phyloP scores from a whole-genome alignment of 805 yeast species.

The Komagataella populi region DNA sequence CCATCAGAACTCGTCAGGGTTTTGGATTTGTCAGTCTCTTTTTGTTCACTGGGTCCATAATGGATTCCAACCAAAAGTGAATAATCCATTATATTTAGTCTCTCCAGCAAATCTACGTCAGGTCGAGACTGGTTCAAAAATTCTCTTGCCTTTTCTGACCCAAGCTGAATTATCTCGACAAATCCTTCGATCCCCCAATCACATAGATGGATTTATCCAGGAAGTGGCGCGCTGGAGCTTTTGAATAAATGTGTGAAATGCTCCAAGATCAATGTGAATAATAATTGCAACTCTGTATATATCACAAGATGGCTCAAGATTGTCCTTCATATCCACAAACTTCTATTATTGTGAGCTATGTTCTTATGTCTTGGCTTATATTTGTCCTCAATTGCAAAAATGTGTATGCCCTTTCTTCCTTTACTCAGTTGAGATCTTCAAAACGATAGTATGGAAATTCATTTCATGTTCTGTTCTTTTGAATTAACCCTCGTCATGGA shows the following conservation, averaged over 20 bases:
- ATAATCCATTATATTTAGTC: slow-evolving; percentile 89
- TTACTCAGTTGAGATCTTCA: slow-evolving; percentile 83
- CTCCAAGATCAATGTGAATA: slow-evolving; percentile 4
- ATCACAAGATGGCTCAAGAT: slow-evolving; percentile 37
- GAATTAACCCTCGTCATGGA: too few relatives aligned
- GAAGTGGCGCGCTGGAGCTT: slow-evolving; percentile 11
- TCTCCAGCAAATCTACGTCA: slow-evolving; percentile 63
- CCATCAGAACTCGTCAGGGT: neutral
- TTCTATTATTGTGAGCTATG: slow-evolving; percentile 61
- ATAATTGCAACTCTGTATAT: slow-evolving; percentile 16
- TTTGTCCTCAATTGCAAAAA: slow-evolving; percentile 55
- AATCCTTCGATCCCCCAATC: neutral
- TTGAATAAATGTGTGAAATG: slow-evolving; percentile 15
- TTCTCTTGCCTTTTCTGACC: slow-evolving; percentile 48
- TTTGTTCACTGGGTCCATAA: slow-evolving; percentile 28
- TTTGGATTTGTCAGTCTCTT: slow-evolving; percentile 32
- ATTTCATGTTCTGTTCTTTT: too few relatives aligned
- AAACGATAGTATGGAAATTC: slow-evolving; percentile 26
- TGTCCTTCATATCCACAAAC: slow-evolving; percentile 29
- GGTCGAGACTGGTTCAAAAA: slow-evolving; percentile 58
- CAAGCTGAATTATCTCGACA: slow-evolving; percentile 38
- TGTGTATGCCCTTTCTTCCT: slow-evolving; percentile 57
- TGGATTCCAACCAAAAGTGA: slow-evolving; percentile 78
- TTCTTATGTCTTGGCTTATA: slow-evolving; percentile 50
- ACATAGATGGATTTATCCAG: neutral